Evolutionary conservation across 2,329 filamentous ascomycete species (phyloP), one percentile per base, ranked within the genome.

Genomic region (Elsinoe ampelina): DNA sequence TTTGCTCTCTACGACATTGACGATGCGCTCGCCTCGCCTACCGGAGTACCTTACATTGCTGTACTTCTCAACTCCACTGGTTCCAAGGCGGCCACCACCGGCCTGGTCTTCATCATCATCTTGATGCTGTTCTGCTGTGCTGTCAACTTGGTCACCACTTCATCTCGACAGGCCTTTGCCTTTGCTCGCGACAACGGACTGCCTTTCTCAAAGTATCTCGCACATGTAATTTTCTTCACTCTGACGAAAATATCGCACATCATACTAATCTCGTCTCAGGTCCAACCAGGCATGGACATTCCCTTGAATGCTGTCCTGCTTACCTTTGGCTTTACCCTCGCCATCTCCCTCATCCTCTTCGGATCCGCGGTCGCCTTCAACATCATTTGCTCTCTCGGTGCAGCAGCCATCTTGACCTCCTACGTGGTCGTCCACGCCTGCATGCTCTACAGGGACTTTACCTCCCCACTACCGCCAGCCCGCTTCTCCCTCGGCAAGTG

Each of bases 1-100:
- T 67, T 68, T 41, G 64, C 65, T 30, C 56, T 69, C 10, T 61
- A 65, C 35, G 60, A 63, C 17, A 57, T 67, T 39, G 63, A 67
- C 52, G 58, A 62, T 54, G 63, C 64, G 8, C 63, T 56, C 59
- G 63, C 38, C 38, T 68, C 51, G 58, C 65, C 54, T 55, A 66
- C 63, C 10, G 60, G 57, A n/a, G 48, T 52, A 13, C 60, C 60
- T 0, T 65, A 63, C 58, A 61, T 65, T 19, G 58, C 61, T 11
- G 58, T 65, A 22, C 62, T 66, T 17, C 63, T 64, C 41, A 65
- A 65, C 30, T 59, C 60, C 3, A 66, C 64, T 1, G 55, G 57
- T 41, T 63, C 61, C 26, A 58, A 60, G 13, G 55, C 59, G 5
- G 64, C 61, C 1, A 64, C 64, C 1, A 63, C 61, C 19, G 57